Base-by-base conservation (phyloP, 371 early-diverging fungal species). In the Astathelohania contejeani region DNA sequence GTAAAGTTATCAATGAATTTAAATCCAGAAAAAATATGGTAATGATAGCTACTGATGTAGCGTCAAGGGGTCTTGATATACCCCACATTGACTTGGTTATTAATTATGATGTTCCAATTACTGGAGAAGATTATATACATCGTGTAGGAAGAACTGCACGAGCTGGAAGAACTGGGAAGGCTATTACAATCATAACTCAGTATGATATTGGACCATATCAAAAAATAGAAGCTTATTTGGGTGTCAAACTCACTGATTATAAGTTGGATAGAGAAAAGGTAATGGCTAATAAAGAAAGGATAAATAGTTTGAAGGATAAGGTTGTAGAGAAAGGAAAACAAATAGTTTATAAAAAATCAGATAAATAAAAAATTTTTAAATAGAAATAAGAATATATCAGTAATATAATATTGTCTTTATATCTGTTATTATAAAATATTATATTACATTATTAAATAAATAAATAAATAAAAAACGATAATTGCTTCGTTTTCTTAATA, bases 41-140 rank as follows among this genome's bases (percentile, higher is more conserved):
- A 65, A 79, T 89, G 64, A 90, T 96, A 6, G 95, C 93, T 24
- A 97, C 97, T 0, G 96, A 96, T 72, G 90, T 94, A 3, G 80
- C 84, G 26, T 88, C 88, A 53, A 78, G 94, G 68, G 95, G 95
- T 56, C 72, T 94, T 60, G 96, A 95, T 79, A 90, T 95, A 65
- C 87, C 88, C n/a, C 63, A 78, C 0, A 91, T 93, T 4, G 90
- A 89, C 65, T 68, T 86, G 28, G 90, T 95, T 4, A 75, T 96
- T 63, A 89, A 94, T 76, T 93, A 86, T 62, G 92, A 92, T 70
- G 80, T 91, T 6, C 93, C 94, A n/a, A 78, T 83, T 49, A 80
- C 80, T 53, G 79, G 81, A 42, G 86, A 90, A 76, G 87, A 85
- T 63, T 94, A 92, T 72, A 84, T 92, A 58, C 96, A 93, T 75